These are phyloP conservation scores for Neonectria coccinea DNA, from an alignment of 2,329 filamentous ascomycete genomes.

Conservation along the genomic window DNA sequence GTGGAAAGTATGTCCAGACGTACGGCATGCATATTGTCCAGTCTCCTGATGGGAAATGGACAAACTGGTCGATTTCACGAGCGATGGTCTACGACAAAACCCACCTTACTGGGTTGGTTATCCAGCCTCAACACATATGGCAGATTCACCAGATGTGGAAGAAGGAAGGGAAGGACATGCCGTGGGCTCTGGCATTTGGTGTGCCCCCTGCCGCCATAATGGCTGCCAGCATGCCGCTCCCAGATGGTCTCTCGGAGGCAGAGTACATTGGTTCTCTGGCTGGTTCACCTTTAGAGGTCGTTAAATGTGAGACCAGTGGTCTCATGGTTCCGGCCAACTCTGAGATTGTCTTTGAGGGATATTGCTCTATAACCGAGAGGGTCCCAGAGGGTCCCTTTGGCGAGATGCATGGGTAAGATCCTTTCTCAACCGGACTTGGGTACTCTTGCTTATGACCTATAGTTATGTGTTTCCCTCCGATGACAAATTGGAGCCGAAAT, in stretches of 20 bases:
- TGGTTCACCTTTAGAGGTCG: constrained; percentile 58
- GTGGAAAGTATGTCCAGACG: constrained; percentile 64
- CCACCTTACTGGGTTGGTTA: constrained; percentile 56
- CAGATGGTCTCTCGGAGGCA: constrained; percentile 51
- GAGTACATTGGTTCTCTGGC: constrained; percentile 61
- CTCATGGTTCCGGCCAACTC: constrained; percentile 61
- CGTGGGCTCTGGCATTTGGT: constrained; percentile 61
- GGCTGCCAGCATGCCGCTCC: constrained; percentile 60
- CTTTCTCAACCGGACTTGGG: too few species aligned
- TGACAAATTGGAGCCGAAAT: too few species aligned
- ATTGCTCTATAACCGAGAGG: constrained; percentile 9
- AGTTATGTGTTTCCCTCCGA: too few species aligned
- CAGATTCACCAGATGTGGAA: constrained; percentile 62
- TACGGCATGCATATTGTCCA: constrained; percentile 63
- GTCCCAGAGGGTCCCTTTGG: too few species aligned
- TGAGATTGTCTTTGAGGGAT: constrained; percentile 65
- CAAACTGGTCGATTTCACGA: constrained; percentile 59
- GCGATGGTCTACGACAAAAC: constrained; percentile 61
- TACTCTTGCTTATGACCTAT: too few species aligned
- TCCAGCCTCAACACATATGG: constrained; percentile 59
- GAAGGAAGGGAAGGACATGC: constrained; percentile 56
- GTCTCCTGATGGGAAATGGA: constrained; percentile 60
- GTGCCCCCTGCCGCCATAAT: constrained; percentile 64
- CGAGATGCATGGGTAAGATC: too few species aligned
- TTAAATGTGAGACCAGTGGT: constrained; percentile 65